These are phyloP conservation scores for Blastobotrys raffinosifermentans DNA, from an alignment of 1,139 yeast species.

Conservation along the genomic window DNA sequence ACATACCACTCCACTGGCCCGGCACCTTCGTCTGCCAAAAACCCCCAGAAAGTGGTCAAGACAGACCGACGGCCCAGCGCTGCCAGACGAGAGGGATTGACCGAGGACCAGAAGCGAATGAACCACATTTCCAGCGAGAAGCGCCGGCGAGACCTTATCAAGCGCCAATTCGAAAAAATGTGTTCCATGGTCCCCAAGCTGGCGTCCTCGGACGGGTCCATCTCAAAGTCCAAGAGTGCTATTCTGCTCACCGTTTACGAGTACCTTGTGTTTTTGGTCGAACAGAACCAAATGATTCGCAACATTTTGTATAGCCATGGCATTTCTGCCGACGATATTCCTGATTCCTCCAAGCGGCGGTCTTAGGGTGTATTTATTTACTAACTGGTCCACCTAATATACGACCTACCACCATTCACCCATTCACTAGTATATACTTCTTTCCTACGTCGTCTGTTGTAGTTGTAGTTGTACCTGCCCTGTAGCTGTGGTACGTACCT, in stretches of 20 bases:
- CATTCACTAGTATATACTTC: too few species aligned
- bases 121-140: conserved; percentile 76
- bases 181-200: conserved; percentile 34
- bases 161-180: conserved; percentile 38
- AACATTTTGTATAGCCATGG: conserved; percentile 7
- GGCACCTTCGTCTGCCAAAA: background rate
- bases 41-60: background rate
- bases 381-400: too few species aligned
- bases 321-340: conserved; percentile 2
- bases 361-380: too few species aligned
- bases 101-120: conserved; percentile 61
- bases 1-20: background rate
- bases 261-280: conserved; percentile 26
- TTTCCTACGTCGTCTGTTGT: too few species aligned
- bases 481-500: too few species aligned
- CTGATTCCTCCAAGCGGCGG: background rate
- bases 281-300: conserved; percentile 22
- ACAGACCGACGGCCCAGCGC: conserved; percentile 5
- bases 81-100: conserved; percentile 40
- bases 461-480: too few species aligned
- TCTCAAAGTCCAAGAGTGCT: conserved; percentile 41
- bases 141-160: conserved; percentile 65
- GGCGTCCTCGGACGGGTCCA: conserved; percentile 36
- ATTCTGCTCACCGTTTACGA: conserved; percentile 32
- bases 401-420: too few species aligned